Base-by-base conservation (phyloP, 179 eudicot species). In the Vitellaria paradoxa region DNA sequence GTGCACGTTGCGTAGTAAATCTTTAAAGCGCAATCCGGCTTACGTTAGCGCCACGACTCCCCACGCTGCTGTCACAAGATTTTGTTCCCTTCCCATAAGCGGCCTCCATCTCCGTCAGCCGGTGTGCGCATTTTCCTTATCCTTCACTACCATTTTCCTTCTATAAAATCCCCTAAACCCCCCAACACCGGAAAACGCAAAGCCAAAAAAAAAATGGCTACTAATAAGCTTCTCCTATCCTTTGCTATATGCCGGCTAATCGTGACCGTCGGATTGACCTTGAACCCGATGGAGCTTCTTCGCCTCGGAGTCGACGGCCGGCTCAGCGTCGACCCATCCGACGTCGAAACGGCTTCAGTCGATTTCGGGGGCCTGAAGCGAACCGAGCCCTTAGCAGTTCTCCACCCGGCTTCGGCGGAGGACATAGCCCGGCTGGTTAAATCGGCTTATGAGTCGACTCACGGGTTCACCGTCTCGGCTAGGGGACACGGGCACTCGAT, bases 401-500 rank as follows among this genome's bases (percentile, higher is more conserved):
- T 86, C 61, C 86, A 75, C 24, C 97, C 98, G 42, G 65, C 67
- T 9, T 79, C 94, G 0, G 86, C 91, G 1, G 65, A 55, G 24
- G 97, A 94, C 74, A 84, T 93, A 9, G 86, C 89, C 0, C 80
- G 78, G 67, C 70, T 91, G 0, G 80, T 89, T 0, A 77, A 65
- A 7, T 79, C 89, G 14, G 86, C 91, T 6, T 86, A 85, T 56
- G 84, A 80, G 65, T 81, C 80, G 30, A 64, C 77, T 12, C 65
- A 75, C 3, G 93, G 88, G 65, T 82, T 88, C 64, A 52, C 84
- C 3, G 86, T 92, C 13, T 93, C 98, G 74, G 97, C 96, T 8
- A 70, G 97, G 10, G 97, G 98, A 0, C 93, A 93, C 74, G 98
- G 98, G 11, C 97, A 94, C 82, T 94, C 98, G 20, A 88, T 94